Evolutionary conservation across 2,329 filamentous ascomycete species (phyloP).

Genomic region (Microsporum canis): DNA sequence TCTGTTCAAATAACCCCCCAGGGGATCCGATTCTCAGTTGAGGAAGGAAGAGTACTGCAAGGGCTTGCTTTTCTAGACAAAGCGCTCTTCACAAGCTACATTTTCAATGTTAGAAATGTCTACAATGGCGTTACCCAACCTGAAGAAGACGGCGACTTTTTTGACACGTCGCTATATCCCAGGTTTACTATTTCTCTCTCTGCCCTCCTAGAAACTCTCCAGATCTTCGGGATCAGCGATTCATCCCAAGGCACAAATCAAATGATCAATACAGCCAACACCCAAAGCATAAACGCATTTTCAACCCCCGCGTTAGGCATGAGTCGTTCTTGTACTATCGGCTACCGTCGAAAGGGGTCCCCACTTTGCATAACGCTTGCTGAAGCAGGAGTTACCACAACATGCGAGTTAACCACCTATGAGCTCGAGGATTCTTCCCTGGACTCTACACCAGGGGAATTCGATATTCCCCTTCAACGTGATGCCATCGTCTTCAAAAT

Average conservation of each 20-base stretch:
- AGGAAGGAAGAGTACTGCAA: conserved; percentile 86
- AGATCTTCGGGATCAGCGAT: conserved; percentile 78
- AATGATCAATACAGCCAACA: conserved; percentile 23
- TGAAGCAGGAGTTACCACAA: conserved; percentile 77
- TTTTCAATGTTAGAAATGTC: conserved; percentile 44
- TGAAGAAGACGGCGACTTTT: conserved; percentile 30
- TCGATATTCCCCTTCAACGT: conserved; percentile 69
- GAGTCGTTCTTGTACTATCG: conserved; percentile 72
- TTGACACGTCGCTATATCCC: conserved; percentile 38
- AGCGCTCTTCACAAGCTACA: conserved; percentile 76
- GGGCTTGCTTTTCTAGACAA: conserved; percentile 80
- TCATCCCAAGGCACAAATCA: conserved; percentile 31
- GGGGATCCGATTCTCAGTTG: conserved; percentile 75
- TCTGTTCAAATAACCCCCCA: conserved; percentile 68
- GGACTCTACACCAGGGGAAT: conserved; percentile 19
- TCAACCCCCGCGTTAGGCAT: conserved; percentile 72
- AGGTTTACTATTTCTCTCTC: conserved; percentile 79
- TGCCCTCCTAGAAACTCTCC: conserved; percentile 81
- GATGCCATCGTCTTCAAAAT: conserved; percentile 77
- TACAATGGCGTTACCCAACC: conserved; percentile 19
- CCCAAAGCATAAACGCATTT: conserved; percentile 58
- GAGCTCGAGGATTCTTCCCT: conserved; percentile 60
- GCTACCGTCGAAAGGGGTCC: conserved; percentile 62
- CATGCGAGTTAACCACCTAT: conserved; percentile 83
- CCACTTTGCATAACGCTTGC: conserved; percentile 77